Conservation (phyloP, 163 green algal species). For the Scenedesmus sp. region DNA sequence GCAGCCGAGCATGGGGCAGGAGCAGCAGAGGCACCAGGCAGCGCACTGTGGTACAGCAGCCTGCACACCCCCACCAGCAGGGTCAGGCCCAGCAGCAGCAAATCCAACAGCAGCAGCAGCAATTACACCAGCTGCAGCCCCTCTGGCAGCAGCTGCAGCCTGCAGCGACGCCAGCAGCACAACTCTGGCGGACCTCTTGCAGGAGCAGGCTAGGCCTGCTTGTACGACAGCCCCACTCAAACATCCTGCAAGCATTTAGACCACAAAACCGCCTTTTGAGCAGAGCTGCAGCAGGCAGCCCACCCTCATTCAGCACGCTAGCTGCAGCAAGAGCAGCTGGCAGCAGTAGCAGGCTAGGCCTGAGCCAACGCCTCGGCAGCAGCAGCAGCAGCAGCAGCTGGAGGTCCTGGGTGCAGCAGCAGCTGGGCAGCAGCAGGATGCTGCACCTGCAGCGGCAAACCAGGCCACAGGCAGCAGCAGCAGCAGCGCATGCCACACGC, state of each 20-base stretch:
- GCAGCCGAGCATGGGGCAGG: not conserved
- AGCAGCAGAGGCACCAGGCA: slow-evolving; percentile 20
- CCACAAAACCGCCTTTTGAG: not conserved
- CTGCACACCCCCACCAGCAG: slow-evolving; percentile 1
- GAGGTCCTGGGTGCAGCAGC: slow-evolving; percentile 26
- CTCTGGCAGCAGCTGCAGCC: slow-evolving; percentile 14
- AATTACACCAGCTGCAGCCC: not conserved
- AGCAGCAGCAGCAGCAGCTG: slow-evolving; percentile 16
- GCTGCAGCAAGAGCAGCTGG: slow-evolving; percentile 14
- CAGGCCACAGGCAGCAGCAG: not conserved
- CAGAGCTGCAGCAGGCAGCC: slow-evolving; percentile 7
- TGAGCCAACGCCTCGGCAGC: not conserved
- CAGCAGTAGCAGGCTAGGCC: slow-evolving; percentile 18
- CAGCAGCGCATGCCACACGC: not conserved
- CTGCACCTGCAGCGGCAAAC: not conserved
- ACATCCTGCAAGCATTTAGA: not conserved
- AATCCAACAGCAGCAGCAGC: slow-evolving; percentile 22
- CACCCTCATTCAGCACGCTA: not conserved
- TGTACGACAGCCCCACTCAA: not conserved
- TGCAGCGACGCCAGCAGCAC: slow-evolving; percentile 1
- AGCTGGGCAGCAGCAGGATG: slow-evolving; percentile 5
- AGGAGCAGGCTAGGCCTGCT: not conserved
- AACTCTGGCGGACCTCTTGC: not conserved
- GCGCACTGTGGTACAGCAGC: not conserved
- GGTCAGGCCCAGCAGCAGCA: not conserved